Percentiles rank a stretch among this genome's conserved stretches.
Evolutionary conservation across 2,329 filamentous ascomycete species (phyloP).

Genomic region (Penicillium decumbens): DNA sequence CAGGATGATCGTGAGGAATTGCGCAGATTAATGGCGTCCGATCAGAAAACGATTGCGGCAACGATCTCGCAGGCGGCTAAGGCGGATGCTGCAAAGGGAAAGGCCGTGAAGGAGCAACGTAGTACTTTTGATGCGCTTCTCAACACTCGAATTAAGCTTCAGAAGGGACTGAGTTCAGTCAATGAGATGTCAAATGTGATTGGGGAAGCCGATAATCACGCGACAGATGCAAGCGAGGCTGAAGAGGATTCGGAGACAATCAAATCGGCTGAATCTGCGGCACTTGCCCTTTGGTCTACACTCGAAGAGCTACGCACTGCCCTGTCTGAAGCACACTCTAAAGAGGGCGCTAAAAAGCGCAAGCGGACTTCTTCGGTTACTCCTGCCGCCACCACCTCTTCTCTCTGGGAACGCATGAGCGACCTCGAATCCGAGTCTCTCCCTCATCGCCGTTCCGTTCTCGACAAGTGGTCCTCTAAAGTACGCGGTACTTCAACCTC

Average conservation of each 20-base stretch:
- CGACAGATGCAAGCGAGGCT: slow-evolving; percentile 1
- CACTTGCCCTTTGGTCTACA: slow-evolving; percentile 77
- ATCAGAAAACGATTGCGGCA: slow-evolving; percentile 62
- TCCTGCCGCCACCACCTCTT: slow-evolving; percentile 51
- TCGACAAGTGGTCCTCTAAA: slow-evolving; percentile 89
- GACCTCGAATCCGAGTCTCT: slow-evolving; percentile 58
- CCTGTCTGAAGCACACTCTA: slow-evolving; percentile 36
- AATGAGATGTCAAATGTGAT: slow-evolving; percentile 63
- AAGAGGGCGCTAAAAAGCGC: slow-evolving; percentile 37
- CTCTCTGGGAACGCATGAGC: slow-evolving; percentile 69
- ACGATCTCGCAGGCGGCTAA: slow-evolving; percentile 64
- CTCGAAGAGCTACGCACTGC: slow-evolving; percentile 45
- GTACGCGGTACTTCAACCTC: slow-evolving; percentile 54
- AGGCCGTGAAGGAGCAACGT: slow-evolving; percentile 79
- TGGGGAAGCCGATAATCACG: slow-evolving; percentile 27
- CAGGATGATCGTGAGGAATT: slow-evolving; percentile 54
- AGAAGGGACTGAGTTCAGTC: slow-evolving; percentile 78
- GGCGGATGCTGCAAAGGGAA: slow-evolving; percentile 76
- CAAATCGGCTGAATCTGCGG: slow-evolving; percentile 78
- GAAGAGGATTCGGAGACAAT: slow-evolving; percentile 46
- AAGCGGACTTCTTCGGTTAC: slow-evolving; percentile 51
- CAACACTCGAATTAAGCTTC: slow-evolving; percentile 84
- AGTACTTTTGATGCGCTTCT: slow-evolving; percentile 82
- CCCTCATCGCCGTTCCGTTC: slow-evolving; percentile 61
- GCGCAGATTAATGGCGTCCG: slow-evolving; percentile 62